Evolutionary conservation across 2,329 filamentous ascomycete genomes (phyloP).

Genomic region (Colletotrichum scovillei): DNA sequence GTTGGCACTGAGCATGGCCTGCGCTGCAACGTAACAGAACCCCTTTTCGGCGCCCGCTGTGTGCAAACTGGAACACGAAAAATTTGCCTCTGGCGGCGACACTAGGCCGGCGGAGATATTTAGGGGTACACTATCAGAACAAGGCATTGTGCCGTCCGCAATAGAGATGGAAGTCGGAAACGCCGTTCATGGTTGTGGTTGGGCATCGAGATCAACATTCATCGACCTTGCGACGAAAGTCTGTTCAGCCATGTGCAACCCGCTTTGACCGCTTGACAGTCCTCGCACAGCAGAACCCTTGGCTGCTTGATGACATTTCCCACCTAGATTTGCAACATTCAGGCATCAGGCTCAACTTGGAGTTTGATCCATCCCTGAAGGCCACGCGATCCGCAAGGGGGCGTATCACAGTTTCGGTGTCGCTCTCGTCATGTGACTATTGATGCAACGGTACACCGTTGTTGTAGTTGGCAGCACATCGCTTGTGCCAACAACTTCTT

Average conservation of each 20-base stretch:
- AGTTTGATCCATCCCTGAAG: conserved; percentile 29
- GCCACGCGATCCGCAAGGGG: conserved; percentile 29
- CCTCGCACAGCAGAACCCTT: conserved; percentile 14
- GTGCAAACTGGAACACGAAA: not conserved
- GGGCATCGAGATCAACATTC: conserved; percentile 35
- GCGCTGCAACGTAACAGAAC: not conserved
- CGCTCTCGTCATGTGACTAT: conserved; percentile 30
- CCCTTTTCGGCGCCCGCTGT: not conserved
- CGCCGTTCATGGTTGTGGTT: conserved; percentile 23
- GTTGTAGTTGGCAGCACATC: not conserved
- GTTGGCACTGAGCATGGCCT: not conserved
- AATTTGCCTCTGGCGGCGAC: conserved; percentile 7
- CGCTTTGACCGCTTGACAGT: conserved; percentile 25
- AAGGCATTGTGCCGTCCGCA: conserved; percentile 16
- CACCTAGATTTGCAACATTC: conserved; percentile 9
- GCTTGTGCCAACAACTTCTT: not conserved
- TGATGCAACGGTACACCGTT: conserved; percentile 7
- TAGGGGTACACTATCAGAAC: conserved; percentile 20
- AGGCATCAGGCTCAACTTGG: conserved; percentile 13
- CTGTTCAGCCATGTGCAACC: conserved; percentile 23
- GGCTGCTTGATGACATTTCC: conserved; percentile 7
- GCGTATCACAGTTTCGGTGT: conserved; percentile 32
- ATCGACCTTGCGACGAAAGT: conserved; percentile 32
- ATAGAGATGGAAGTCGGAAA: conserved; percentile 10
- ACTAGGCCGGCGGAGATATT: not conserved